A percentile compares a stretch with the other conserved stretches of the same genome.
Conservation (phyloP, 2,329 filamentous ascomycete genomes). For the Lizonia empirigonia region DNA sequence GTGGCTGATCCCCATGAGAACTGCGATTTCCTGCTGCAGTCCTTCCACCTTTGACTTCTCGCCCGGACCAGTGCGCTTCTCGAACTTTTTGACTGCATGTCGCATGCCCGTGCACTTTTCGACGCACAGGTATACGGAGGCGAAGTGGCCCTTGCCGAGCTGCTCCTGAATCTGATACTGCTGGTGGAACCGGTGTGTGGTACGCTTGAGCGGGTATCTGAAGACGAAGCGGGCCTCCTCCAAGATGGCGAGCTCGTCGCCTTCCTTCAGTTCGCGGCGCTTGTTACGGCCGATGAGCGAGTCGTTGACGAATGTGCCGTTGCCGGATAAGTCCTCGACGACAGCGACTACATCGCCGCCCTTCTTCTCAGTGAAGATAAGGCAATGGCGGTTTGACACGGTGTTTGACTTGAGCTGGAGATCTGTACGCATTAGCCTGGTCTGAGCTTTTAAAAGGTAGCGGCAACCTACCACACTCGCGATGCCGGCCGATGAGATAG, state of each 20-base stretch:
- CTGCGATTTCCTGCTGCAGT: constrained; percentile 92
- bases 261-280: constrained; percentile 82
- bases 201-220: constrained; percentile 69
- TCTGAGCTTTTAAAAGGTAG: not conserved
- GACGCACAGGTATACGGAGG: constrained; percentile 87
- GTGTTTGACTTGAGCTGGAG: constrained; percentile 72
- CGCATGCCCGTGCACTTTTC: constrained; percentile 82
- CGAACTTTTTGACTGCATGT: constrained; percentile 94
- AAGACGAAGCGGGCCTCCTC: constrained; percentile 89
- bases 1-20: constrained; percentile 96
- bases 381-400: constrained; percentile 84
- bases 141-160: constrained; percentile 93
- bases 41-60: constrained; percentile 84
- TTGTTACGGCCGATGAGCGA: constrained; percentile 90
- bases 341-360: constrained; percentile 68
- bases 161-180: constrained; percentile 85
- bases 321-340: constrained; percentile 91
- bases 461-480: constrained; percentile 78
- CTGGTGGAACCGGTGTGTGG: constrained; percentile 77
- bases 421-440: constrained; percentile 60
- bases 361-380: constrained; percentile 68
- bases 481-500: constrained; percentile 89
- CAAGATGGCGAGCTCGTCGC: constrained; percentile 87
- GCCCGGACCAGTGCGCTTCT: constrained; percentile 79
- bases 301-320: constrained; percentile 96